Evolutionary conservation across 768 basidiomycete species (phyloP).

Genomic region (Naganishia kalamii): DNA sequence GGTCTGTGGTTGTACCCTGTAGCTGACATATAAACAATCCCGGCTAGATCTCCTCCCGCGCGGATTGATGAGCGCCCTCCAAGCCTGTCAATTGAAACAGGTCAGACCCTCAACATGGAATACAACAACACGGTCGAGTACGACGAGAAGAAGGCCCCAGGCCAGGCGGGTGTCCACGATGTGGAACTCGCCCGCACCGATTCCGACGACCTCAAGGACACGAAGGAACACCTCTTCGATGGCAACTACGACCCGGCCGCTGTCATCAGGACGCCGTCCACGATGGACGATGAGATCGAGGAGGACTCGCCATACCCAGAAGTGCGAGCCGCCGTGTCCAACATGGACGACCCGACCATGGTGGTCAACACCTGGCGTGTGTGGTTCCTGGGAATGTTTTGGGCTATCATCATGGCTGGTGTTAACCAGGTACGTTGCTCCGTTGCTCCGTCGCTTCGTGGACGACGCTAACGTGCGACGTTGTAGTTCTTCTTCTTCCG

Average conservation of each 20-base stretch:
- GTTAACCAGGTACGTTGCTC: slow-evolving; percentile 31
- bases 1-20: too few species aligned
- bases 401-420: slow-evolving; percentile 42
- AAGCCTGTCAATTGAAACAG: too few species aligned
- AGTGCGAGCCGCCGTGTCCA: slow-evolving; percentile 54
- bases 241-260: slow-evolving; percentile 20
- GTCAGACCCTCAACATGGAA: slow-evolving; percentile 1
- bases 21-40: too few species aligned
- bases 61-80: too few species aligned
- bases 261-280: slow-evolving; percentile 3
- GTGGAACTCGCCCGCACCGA: slow-evolving; percentile 5
- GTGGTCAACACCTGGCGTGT: slow-evolving; percentile 42
- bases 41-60: too few species aligned
- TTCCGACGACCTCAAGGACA: background rate
- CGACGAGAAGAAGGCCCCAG: slow-evolving; percentile 15
- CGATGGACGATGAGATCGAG: slow-evolving; percentile 41
- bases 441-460: slow-evolving; percentile 39
- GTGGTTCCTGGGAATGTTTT: slow-evolving; percentile 41
- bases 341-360: slow-evolving; percentile 44
- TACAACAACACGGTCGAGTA: slow-evolving; percentile 11
- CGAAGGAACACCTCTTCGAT: slow-evolving; percentile 15
- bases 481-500: slow-evolving; percentile 39
- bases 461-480: background rate
- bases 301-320: slow-evolving; percentile 83
- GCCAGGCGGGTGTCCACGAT: background rate